Conservation (phyloP, 257 asterid genomes). For the Lantana camara region DNA sequence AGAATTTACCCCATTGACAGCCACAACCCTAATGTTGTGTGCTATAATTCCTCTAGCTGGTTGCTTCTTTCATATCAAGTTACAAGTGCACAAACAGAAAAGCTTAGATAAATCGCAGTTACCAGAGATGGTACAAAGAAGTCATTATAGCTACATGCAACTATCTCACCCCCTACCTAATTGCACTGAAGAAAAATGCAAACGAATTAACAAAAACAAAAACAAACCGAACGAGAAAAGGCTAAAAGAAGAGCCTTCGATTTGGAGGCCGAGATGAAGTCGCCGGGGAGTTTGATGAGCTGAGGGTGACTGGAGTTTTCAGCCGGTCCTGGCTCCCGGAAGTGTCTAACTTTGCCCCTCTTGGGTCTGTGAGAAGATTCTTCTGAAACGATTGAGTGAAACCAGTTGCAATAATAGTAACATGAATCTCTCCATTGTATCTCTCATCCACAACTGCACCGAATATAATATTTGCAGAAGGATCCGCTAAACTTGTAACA, state of each 20-base stretch:
- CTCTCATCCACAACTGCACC: constrained; percentile 99
- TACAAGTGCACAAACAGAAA: not conserved
- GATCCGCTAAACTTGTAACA: constrained; percentile 97
- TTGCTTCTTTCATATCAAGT: too few relatives aligned
- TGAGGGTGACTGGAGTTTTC: constrained; percentile 45
- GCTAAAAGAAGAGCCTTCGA: constrained; percentile 44
- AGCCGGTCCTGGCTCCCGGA: constrained; percentile 39
- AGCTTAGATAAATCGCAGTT: constrained; percentile 20
- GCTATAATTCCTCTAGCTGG: too few relatives aligned
- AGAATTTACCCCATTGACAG: too few relatives aligned
- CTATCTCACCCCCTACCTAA: constrained; percentile 26
- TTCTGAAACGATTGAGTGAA: constrained; percentile 88
- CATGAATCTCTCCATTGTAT: constrained; percentile 92
- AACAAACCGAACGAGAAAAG: constrained; percentile 3
- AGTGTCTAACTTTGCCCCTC: constrained; percentile 64
- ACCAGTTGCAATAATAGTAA: constrained; percentile 96
- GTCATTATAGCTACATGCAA: constrained; percentile 15
- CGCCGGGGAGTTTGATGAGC: constrained; percentile 31
- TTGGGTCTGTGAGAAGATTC: constrained; percentile 76
- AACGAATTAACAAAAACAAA: not conserved
- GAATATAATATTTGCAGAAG: constrained; percentile 92
- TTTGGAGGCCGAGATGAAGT: constrained; percentile 25
- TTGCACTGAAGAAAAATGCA: not conserved
- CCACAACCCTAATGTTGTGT: too few relatives aligned
- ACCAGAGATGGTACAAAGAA: constrained; percentile 18